A percentile compares a stretch with the other conserved stretches of the same genome.
Evolutionary conservation across 306 rosid species (phyloP).

Genomic region (Corylus americana): DNA sequence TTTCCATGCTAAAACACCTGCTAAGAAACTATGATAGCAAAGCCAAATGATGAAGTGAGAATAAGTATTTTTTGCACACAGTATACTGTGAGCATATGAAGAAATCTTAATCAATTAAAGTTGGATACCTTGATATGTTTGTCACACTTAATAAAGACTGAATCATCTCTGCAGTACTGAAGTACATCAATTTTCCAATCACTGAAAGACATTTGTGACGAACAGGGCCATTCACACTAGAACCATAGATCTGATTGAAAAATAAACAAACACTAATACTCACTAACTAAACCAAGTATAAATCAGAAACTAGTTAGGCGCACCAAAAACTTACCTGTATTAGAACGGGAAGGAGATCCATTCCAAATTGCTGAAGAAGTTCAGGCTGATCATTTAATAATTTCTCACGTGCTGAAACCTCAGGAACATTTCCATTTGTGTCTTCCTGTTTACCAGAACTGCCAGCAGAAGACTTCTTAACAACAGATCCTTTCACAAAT

Average conservation of each 20-base stretch:
- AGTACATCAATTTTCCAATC: constrained; percentile 92
- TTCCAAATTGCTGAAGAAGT: constrained; percentile 88
- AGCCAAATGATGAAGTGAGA: constrained; percentile 19
- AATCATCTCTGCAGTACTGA: constrained; percentile 95
- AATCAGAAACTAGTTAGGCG: constrained; percentile 9
- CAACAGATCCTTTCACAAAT: constrained; percentile 72
- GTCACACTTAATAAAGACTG: constrained; percentile 76
- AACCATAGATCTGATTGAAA: constrained; percentile 81
- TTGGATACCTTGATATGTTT: constrained; percentile 82
- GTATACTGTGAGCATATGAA: constrained; percentile 3
- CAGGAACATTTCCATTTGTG: constrained; percentile 55
- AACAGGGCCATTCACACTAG: constrained; percentile 95
- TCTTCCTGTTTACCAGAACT: constrained; percentile 83
- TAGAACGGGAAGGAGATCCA: constrained; percentile 93
- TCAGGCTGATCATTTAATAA: constrained; percentile 87
- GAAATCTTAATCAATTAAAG: constrained; percentile 19
- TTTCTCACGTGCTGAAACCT: constrained; percentile 88
- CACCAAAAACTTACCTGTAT: constrained; percentile 64
- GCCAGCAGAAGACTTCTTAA: constrained; percentile 67
- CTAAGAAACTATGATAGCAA: constrained; percentile 70
- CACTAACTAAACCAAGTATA: not conserved
- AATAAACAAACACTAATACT: constrained; percentile 12
- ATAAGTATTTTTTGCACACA: constrained; percentile 20
- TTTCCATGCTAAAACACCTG: constrained; percentile 97
- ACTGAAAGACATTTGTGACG: constrained; percentile 93